These are phyloP conservation scores for Strobilomyces dryophilus DNA, from an alignment of 768 basidiomycete genomes.

Conservation along the genomic window DNA sequence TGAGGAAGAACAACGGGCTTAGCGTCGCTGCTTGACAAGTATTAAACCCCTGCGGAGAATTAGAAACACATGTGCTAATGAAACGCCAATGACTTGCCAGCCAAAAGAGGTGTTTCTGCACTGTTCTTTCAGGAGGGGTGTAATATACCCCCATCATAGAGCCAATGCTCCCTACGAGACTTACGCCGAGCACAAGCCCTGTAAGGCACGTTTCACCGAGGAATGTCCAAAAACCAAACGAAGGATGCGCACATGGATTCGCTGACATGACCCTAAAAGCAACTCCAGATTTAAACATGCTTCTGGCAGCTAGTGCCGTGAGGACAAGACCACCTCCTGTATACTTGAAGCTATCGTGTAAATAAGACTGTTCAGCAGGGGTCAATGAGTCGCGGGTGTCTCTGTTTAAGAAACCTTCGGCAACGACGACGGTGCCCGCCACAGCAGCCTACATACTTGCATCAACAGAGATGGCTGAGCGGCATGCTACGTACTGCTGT, in stretches of 20 bases:
- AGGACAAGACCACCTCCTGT: conserved; percentile 75
- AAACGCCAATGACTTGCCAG: conserved; percentile 42
- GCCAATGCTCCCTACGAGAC: conserved; percentile 75
- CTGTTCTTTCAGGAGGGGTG: conserved; percentile 70
- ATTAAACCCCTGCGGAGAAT: conserved; percentile 63
- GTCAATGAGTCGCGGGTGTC: conserved; percentile 72
- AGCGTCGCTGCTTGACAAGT: conserved; percentile 82
- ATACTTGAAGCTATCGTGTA: conserved; percentile 79
- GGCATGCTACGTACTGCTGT: conserved; percentile 44
- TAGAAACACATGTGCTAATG: not conserved
- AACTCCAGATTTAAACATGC: conserved; percentile 64
- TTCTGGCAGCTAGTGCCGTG: conserved; percentile 76
- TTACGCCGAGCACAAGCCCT: conserved; percentile 82
- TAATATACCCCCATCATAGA: conserved; percentile 81
- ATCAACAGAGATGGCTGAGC: not conserved
- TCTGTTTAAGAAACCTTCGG: conserved; percentile 67
- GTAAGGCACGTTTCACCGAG: not conserved
- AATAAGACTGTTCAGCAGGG: conserved; percentile 56
- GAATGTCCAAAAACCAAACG: not conserved
- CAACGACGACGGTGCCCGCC: conserved; percentile 61
- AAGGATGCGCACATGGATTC: conserved; percentile 63
- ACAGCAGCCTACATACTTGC: conserved; percentile 53
- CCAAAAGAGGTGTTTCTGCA: conserved; percentile 82
- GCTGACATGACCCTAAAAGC: conserved; percentile 75
- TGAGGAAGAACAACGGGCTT: conserved; percentile 85